These are phyloP conservation scores for Calonectria pseudoreteaudii DNA, from an alignment of 2,329 filamentous ascomycete genomes.

Conservation along the genomic window DNA sequence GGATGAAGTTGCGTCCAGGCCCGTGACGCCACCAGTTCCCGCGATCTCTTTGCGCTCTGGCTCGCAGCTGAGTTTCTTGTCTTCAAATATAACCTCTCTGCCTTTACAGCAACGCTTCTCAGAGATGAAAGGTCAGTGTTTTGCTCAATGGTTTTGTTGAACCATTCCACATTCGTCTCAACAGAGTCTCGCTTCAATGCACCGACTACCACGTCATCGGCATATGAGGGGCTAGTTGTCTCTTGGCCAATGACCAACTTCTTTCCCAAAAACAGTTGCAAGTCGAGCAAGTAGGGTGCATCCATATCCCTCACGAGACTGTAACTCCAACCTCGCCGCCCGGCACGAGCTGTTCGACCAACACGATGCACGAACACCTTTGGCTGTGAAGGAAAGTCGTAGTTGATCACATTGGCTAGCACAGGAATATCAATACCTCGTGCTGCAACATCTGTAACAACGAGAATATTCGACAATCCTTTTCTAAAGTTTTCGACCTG, in stretches of 20 bases:
- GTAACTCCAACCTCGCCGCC: constrained; percentile 93
- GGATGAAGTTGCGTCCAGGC: constrained; percentile 82
- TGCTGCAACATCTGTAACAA: constrained; percentile 96
- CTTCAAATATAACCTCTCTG: constrained; percentile 91
- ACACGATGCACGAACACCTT: constrained; percentile 98
- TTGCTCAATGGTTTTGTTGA: constrained; percentile 81
- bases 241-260: constrained; percentile 81
- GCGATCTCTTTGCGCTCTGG: constrained; percentile 89
- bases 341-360: constrained; percentile 93
- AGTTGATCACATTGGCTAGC: constrained; percentile 97
- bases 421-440: constrained; percentile 98
- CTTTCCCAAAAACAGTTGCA: constrained; percentile 94
- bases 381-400: constrained; percentile 95
- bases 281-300: constrained; percentile 89
- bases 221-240: constrained; percentile 73
- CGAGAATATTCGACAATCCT: constrained; percentile 88
- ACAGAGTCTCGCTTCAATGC: constrained; percentile 78
- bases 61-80: constrained; percentile 91
- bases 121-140: constrained; percentile 79
- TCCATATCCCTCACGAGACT: constrained; percentile 90
- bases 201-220: constrained; percentile 87
- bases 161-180: constrained; percentile 83
- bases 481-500: constrained; percentile 91
- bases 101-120: constrained; percentile 82
- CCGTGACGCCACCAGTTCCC: constrained; percentile 77